Conservation (phyloP, 2,329 filamentous ascomycete genomes). For the Tolypocladium tundrense region DNA sequence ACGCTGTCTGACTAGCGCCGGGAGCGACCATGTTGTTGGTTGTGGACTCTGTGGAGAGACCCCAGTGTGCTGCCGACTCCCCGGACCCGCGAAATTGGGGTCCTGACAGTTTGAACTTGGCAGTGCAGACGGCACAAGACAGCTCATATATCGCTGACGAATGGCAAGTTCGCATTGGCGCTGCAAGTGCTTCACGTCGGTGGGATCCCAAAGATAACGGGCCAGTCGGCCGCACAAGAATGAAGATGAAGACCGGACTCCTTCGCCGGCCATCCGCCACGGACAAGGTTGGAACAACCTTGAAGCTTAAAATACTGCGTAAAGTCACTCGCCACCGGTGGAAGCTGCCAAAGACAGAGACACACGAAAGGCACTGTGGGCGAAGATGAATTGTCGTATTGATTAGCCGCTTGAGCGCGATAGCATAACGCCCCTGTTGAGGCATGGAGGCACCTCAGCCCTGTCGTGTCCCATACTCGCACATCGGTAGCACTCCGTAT, state of each 20-base stretch:
- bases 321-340: not conserved
- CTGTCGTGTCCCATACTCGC: not conserved
- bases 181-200: not conserved
- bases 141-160: too few species aligned
- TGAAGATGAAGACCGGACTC: not conserved
- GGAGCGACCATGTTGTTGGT: not conserved
- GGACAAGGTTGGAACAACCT: not conserved
- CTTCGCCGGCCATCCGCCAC: not conserved
- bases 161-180: not conserved
- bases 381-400: not conserved
- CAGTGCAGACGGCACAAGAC: not conserved
- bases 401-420: not conserved
- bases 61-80: not conserved
- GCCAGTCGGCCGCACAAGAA: not conserved
- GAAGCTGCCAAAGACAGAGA: not conserved
- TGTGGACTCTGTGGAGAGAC: not conserved
- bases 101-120: not conserved
- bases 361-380: not conserved
- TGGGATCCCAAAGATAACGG: not conserved
- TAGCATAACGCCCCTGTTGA: not conserved
- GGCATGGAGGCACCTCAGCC: not conserved
- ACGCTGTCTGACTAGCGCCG: not conserved
- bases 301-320: not conserved
- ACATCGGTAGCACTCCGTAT: too few species aligned
- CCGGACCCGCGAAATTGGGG: not conserved